Base-by-base conservation (phyloP, 345 rosid genomes). In the Erucastrum elatum region DNA sequence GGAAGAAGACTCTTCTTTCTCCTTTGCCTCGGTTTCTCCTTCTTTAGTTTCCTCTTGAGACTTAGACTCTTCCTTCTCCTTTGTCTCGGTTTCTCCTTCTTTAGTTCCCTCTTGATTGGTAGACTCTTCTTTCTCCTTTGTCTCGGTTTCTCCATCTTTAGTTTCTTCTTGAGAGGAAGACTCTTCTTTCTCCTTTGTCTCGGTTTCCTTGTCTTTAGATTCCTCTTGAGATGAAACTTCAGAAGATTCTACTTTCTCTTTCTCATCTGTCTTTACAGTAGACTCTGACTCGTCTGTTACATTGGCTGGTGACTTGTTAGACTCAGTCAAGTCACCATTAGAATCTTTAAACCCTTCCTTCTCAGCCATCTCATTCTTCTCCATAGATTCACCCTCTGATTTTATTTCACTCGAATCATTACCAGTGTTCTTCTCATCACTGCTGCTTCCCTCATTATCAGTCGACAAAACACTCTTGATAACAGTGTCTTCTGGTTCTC, bases 301-400 rank as follows among this genome's bases (percentile, higher is more conserved):
- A 64, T 70, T 77, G 16, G 85, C 75, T 67, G 76, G 67, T 55
- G 76, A 46, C 13, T 51, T 71, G 27, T 75, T 77, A 63, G 86
- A 64, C 75, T 75, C 83, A 59, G 84, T 65, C 69, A 80, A 89
- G 75, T 84, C 86, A 68, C 82, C 80, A 44, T 77, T 79, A 70
- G 78, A 56, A 72, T 37, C 86, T 10, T 84, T 79, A 7, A 74
- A 70, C 8, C 65, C 79, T 74, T 87, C 67, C 67, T 64, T 87
- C 65, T 76, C 80, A 34, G 25, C 75, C 55, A 65, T 74, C 76
- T 68, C 87, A 82, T 72, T 72, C 69, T 78, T 78, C 77, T 79
- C 82, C 77, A 79, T 79, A 59, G 82, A 79, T 67, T 81, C 84
- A 76, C 75, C 82, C n/a, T 74, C 78, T 8, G 82, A 74, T 62